These are phyloP conservation scores for Epicoccum sorghinum DNA, from an alignment of 2,329 filamentous ascomycete genomes.

Conservation along the genomic window DNA sequence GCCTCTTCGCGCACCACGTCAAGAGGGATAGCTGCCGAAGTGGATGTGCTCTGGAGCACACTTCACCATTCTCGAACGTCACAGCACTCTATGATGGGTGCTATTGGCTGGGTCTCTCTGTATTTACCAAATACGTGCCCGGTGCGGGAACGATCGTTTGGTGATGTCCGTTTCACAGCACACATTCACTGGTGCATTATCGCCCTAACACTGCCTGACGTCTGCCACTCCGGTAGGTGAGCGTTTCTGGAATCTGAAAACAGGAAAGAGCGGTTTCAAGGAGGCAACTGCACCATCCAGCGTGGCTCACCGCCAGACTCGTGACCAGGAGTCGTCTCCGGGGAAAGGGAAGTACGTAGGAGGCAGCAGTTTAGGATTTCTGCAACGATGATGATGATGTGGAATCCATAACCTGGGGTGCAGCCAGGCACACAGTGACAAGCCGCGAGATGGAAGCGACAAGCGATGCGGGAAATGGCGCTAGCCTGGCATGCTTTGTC, in stretches of 20 bases:
- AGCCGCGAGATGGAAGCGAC: slow-evolving; percentile 9
- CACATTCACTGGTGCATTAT: slow-evolving; percentile 18
- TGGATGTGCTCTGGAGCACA: slow-evolving; percentile 18
- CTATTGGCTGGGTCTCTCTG: slow-evolving; percentile 24
- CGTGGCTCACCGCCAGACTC: slow-evolving; percentile 12
- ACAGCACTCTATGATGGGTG: background rate
- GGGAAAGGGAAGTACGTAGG: slow-evolving; percentile 30
- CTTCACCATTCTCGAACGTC: slow-evolving; percentile 25
- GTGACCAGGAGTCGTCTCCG: slow-evolving; percentile 13
- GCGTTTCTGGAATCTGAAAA: slow-evolving; percentile 17
- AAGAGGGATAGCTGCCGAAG: slow-evolving; percentile 2
- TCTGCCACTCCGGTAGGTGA: slow-evolving; percentile 25
- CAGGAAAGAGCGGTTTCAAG: slow-evolving; percentile 24
- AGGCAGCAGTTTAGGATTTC: background rate
- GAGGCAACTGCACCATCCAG: slow-evolving; percentile 27
- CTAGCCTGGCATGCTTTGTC: slow-evolving; percentile 8
- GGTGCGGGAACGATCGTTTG: slow-evolving; percentile 28
- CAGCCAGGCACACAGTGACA: slow-evolving; percentile 15
- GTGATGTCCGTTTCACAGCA: slow-evolving; percentile 33
- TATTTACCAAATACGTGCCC: slow-evolving; percentile 6
- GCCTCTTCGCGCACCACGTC: slow-evolving; percentile 6
- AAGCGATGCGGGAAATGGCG: slow-evolving; percentile 5
- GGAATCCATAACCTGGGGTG: slow-evolving; percentile 17
- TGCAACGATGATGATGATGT: slow-evolving; percentile 7
- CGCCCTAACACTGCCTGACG: slow-evolving; percentile 25